Base-by-base conservation (phyloP, 1,284 basidiomycete genomes). In the Cryptococcus hybrid region DNA sequence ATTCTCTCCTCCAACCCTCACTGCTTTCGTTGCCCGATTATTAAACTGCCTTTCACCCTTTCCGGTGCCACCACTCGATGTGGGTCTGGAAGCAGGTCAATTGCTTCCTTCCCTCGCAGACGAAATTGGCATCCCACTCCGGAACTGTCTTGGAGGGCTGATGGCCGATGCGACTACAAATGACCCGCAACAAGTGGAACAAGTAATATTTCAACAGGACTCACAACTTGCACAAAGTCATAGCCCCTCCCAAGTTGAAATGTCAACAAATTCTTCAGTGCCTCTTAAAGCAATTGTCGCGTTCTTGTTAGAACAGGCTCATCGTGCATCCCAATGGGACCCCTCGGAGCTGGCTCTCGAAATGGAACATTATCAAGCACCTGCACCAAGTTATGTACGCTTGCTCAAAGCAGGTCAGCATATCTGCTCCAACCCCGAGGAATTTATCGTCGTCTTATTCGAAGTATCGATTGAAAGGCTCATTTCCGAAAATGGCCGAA, bases 61-160 rank as follows among this genome's bases (percentile, higher is more conserved):
- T 30, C 74, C 74, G 3, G 66, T 70, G 4, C 73, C 74, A 1
- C 67, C 73, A 0, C 66, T 76, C 44, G 73, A 74, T 47, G 65
- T 71, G 4, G 73, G 72, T 2, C 61, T 76, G 3, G 72, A 74
- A 56, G 72, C 68, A 2, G 69, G 72, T 7, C 61, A 65, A 42
- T 55, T 76, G 2, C 51, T 69, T 18, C 60, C 64, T 8, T 30
- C 50, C 3, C 58, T 74, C 3, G 72, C 74, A 0, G 73, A 75
- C 38, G 64, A 63, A 1, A 53, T 76, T 3, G 58, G 60, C 18
- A 55, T 52, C 34, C 73, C 70, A 0, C 63, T 76, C 0, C 63
- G 73, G 18, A 60, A 65, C 18, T 63, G 60, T 47, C 58, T 76
- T 24, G 61, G 69, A 12, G 71, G 73, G 1, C 51, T 76, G 13